A percentile compares a stretch with the other conserved stretches of the same genome.
Conservation (phyloP, 805 yeast species). For the Tetrapisispora taiwanensis region DNA sequence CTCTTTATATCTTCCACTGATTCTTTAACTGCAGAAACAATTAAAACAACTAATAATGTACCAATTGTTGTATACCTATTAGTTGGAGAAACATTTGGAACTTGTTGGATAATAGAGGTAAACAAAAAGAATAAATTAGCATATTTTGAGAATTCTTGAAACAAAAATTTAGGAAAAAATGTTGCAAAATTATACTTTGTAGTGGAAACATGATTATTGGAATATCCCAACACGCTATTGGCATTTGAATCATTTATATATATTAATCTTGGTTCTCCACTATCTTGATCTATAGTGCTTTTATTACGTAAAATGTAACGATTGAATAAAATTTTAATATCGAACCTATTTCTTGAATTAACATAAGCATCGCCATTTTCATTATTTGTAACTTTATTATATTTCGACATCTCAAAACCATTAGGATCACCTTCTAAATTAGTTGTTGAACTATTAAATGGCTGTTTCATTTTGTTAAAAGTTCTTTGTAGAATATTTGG, state of each 20-base stretch:
- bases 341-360: conserved; percentile 29
- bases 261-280: conserved; percentile 52
- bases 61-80: conserved; percentile 93
- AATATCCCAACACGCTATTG: conserved; percentile 47
- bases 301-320: conserved; percentile 28
- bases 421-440: conserved; percentile 1
- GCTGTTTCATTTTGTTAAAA: conserved; percentile 12
- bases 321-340: conserved; percentile 32
- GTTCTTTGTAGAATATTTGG: conserved; percentile 15
- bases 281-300: background rate
- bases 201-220: conserved; percentile 83
- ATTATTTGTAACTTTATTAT: conserved; percentile 15
- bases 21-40: conserved; percentile 90
- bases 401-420: conserved; percentile 25
- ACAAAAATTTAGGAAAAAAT: conserved; percentile 84
- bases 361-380: conserved; percentile 20
- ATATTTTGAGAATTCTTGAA: conserved; percentile 94
- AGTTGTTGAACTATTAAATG: conserved; percentile 5
- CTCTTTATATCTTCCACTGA: conserved; percentile 84
- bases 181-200: conserved; percentile 92
- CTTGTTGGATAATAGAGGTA: conserved; percentile 92
- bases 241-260: conserved; percentile 52
- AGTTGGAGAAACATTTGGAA: conserved; percentile 93
- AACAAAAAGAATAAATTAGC: conserved; percentile 89
- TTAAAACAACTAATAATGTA: conserved; percentile 71